These are phyloP conservation scores for Coemansia sp. DNA, from an alignment of 192 early-diverging fungal genomes.

Conservation along the genomic window DNA sequence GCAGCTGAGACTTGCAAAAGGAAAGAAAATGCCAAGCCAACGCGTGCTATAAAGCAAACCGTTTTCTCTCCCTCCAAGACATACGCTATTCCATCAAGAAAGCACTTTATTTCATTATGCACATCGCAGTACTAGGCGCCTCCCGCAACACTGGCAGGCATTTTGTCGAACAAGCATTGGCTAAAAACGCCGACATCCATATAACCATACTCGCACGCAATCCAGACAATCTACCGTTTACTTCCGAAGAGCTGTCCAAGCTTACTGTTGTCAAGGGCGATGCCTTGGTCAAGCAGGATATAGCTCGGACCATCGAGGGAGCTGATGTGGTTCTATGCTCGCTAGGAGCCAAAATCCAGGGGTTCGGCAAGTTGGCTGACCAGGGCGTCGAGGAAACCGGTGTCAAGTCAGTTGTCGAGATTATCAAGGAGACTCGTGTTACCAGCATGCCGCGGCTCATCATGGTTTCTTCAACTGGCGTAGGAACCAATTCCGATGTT, in stretches of 20 bases:
- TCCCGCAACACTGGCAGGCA: constrained; percentile 37
- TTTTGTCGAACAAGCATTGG: constrained; percentile 39
- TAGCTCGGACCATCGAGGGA: constrained; percentile 38
- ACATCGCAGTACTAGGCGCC: constrained; percentile 32
- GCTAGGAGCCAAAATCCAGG: constrained; percentile 30
- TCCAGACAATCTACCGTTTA: constrained; percentile 43
- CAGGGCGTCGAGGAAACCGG: constrained; percentile 27
- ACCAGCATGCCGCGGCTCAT: constrained; percentile 25
- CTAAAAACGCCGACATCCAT: constrained; percentile 7
- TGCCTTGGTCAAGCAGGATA: constrained; percentile 26
- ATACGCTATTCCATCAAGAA: neutral
- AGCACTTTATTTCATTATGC: constrained; percentile 10
- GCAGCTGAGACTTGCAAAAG: too few relatives aligned
- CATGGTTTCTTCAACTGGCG: constrained; percentile 49
- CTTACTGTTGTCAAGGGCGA: constrained; percentile 46
- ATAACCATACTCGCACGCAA: constrained; percentile 37
- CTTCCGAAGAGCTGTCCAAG: constrained; percentile 28
- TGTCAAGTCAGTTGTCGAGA: constrained; percentile 9
- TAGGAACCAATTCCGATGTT: constrained; percentile 27
- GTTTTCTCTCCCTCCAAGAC: neutral
- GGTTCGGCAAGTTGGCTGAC: constrained; percentile 13
- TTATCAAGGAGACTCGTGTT: constrained; percentile 24
- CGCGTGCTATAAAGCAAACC: neutral
- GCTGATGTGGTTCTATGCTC: constrained; percentile 40
- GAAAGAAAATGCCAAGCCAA: too few relatives aligned